phyloP scores from a whole-genome alignment of 139 green algal genomes.

The Desmodesmus armatus region DNA sequence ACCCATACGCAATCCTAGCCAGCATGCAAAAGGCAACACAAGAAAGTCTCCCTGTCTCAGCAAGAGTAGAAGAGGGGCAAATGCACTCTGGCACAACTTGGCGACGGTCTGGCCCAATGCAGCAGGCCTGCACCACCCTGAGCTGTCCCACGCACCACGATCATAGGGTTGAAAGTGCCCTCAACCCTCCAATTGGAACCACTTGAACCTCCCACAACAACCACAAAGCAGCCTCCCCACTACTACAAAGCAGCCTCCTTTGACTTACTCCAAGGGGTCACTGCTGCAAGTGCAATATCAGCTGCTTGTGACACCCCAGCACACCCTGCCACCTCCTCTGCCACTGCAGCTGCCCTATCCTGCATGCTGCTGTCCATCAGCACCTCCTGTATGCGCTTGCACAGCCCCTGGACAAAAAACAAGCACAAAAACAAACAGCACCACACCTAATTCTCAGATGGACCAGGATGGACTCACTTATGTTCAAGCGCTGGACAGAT shows the following conservation, averaged over 20 bases:
- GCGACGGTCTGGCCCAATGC: too few species aligned
- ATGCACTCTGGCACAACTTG: too few species aligned
- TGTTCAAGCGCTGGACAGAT: neutral
- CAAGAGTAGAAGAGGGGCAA: too few species aligned
- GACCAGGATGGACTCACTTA: neutral
- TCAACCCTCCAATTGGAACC: too few species aligned
- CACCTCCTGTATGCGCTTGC: slow-evolving; percentile 44
- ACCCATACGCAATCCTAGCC: too few species aligned
- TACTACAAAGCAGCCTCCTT: neutral
- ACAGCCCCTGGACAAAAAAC: neutral
- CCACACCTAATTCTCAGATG: neutral
- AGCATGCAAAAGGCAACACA: too few species aligned
- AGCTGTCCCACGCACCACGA: too few species aligned
- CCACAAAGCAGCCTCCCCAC: neutral
- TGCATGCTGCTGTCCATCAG: slow-evolving; percentile 19
- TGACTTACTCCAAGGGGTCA: slow-evolving; percentile 8
- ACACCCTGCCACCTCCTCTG: slow-evolving; percentile 1
- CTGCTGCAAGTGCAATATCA: slow-evolving; percentile 3
- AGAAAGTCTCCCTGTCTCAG: too few species aligned
- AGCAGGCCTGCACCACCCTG: too few species aligned
- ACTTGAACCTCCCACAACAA: too few species aligned
- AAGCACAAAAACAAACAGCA: neutral
- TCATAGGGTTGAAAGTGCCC: too few species aligned
- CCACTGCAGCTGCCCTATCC: slow-evolving; percentile 17
- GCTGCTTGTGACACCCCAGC: slow-evolving; percentile 12